phyloP scores from a whole-genome alignment of 2,329 filamentous ascomycete genomes.

The Chalaropsis thielavioides region DNA sequence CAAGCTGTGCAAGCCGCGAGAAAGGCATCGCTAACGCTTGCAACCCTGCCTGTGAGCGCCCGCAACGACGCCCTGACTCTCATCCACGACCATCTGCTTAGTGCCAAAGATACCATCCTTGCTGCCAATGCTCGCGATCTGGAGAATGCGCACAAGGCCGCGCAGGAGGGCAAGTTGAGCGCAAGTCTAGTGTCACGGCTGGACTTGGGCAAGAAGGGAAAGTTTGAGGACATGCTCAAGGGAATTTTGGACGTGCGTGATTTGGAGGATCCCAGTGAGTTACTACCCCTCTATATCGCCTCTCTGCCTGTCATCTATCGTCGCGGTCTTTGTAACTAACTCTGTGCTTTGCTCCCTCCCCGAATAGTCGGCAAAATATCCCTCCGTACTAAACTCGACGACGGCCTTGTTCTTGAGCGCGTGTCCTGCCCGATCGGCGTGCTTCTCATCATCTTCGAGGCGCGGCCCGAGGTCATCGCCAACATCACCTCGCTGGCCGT shows the following conservation, averaged over 20 bases:
- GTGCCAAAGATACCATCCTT: slow-evolving; percentile 60
- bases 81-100: slow-evolving; percentile 62
- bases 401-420: slow-evolving; percentile 70
- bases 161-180: slow-evolving; percentile 60
- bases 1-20: slow-evolving; percentile 69
- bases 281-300: neutral
- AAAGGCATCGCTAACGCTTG: slow-evolving; percentile 66
- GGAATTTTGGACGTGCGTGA: slow-evolving; percentile 79
- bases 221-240: slow-evolving; percentile 96
- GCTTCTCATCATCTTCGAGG: slow-evolving; percentile 97
- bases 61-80: slow-evolving; percentile 75
- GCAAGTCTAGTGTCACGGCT: slow-evolving; percentile 75
- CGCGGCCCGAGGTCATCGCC: slow-evolving; percentile 91
- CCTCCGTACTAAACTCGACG: slow-evolving; percentile 70
- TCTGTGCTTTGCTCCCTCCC: neutral
- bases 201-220: slow-evolving; percentile 72
- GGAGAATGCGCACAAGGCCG: slow-evolving; percentile 55
- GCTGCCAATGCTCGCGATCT: slow-evolving; percentile 78
- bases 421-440: slow-evolving; percentile 92
- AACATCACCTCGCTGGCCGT: slow-evolving; percentile 93
- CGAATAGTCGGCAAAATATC: slow-evolving; percentile 64
- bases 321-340: slow-evolving; percentile 14
- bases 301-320: neutral
- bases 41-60: slow-evolving; percentile 57
- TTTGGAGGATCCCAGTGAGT: slow-evolving; percentile 70